Percentiles rank a stretch among this genome's conserved stretches.
These are phyloP conservation scores for Acmispon strigosus DNA, from an alignment of 306 rosid genomes.

Conservation along the genomic window DNA sequence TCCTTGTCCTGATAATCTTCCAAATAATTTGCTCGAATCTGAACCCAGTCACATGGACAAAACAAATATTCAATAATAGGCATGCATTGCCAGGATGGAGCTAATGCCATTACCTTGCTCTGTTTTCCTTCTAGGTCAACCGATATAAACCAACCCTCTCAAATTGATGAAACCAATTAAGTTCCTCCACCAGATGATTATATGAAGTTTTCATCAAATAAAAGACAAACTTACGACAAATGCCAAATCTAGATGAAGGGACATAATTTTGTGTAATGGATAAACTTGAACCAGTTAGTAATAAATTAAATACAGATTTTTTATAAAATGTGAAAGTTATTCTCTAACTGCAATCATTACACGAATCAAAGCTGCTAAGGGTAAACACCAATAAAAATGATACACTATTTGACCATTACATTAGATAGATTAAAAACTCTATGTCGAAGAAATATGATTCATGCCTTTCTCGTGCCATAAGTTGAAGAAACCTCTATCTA, in stretches of 20 bases:
- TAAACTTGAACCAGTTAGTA: neutral
- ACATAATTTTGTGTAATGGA: neutral
- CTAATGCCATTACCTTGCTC: neutral
- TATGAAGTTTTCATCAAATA: no score
- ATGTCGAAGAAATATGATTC: conserved; percentile 8
- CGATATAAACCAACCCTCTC: no score
- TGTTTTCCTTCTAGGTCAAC: neutral
- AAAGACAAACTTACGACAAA: no score
- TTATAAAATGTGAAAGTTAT: neutral
- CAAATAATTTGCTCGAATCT: neutral
- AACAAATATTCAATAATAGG: neutral
- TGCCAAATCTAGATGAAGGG: neutral
- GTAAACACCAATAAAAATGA: conserved; percentile 17
- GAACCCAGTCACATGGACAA: neutral
- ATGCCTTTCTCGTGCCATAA: conserved; percentile 1
- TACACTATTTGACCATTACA: neutral
- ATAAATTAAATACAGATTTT: conserved; percentile 6
- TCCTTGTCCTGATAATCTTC: conserved; percentile 9
- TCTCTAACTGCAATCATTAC: conserved; percentile 29
- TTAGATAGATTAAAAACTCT: conserved; percentile 17
- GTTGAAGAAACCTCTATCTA: conserved; percentile 24
- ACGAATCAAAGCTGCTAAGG: neutral
- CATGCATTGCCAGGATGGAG: neutral
- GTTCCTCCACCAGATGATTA: no score
- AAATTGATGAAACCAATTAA: no score